Base-by-base conservation (phyloP, 2,329 filamentous ascomycete genomes). In the Microdochium nivale region DNA sequence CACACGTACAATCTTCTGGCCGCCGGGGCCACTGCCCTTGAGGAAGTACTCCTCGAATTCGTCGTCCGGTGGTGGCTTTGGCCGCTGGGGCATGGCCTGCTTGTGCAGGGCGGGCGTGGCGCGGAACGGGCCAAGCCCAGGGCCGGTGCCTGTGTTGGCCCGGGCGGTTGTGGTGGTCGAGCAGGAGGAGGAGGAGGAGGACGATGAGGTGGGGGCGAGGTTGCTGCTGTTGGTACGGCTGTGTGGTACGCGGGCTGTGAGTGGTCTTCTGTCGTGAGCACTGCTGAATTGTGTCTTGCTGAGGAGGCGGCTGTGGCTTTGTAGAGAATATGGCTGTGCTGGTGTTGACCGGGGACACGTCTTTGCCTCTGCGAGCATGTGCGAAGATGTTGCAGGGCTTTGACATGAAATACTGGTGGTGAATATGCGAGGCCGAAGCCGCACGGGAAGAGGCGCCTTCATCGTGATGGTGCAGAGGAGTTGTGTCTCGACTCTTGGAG, bases 1-100 rank as follows among this genome's bases (percentile, higher is more conserved):
- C 44, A 16, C 13, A 66, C 73, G 51, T 70, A 90, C 86, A 72
- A 97, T 97, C 67, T 96, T 96, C 66, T 99, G 94, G 0, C 94
- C 94, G 24, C 94, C 94, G 0, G 94, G 92, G 1, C 94, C 94
- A 59, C 83, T 88, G 60, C 94, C 94, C 66, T 94, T 95, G 54
- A 99, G 77, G 70, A 95, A 97, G 43, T 78, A 79, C 63, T 96
- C 88, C 52, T 86, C 83, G 58, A 97, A 83, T 50, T 96, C 90
- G 19, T 77, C 73, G 58, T 96, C 90, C 13, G 84, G 78, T 21
- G 94, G 81, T 13, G 83, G 78, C 54, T 76, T 80, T 14, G 87
- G 85, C 3, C 90, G 83, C 5, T 90, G 85, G 1, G 92, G 91
- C 62, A 95, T 75, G n/a, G n/a, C n/a, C 51, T 79, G 79, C 16